These are phyloP conservation scores for Populus hybrid DNA, from an alignment of 441 rosid genomes.

Conservation along the genomic window DNA sequence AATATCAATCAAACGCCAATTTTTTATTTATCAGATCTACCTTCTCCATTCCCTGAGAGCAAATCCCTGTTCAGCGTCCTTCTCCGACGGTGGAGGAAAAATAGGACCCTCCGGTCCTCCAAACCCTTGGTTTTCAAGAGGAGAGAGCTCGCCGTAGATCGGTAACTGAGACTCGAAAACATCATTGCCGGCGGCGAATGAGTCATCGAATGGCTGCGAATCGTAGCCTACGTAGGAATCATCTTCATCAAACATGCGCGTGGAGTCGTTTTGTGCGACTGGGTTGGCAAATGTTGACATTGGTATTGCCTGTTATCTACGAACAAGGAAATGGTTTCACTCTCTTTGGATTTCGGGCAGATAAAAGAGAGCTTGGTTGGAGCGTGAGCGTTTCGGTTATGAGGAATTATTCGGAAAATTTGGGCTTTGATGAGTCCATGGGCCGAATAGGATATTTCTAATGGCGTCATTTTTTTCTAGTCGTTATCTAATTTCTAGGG, in stretches of 20 bases:
- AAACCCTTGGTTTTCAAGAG: conserved; percentile 29
- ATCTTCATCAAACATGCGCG: conserved; percentile 27
- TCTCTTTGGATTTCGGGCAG: neutral
- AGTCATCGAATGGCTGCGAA: conserved; percentile 18
- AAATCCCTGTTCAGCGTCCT: conserved; percentile 58
- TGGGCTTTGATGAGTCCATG: neutral
- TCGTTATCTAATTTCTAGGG: no score
- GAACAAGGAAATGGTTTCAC: neutral
- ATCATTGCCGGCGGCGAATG: conserved; percentile 29
- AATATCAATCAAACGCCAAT: neutral
- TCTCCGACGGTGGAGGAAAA: conserved; percentile 52
- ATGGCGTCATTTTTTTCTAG: no score
- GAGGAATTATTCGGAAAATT: no score
- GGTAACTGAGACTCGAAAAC: conserved; percentile 36
- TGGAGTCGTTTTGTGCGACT: conserved; percentile 28
- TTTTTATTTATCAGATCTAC: conserved; percentile 19
- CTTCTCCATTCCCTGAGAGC: conserved; percentile 81
- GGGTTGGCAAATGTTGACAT: conserved; percentile 52
- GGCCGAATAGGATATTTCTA: neutral
- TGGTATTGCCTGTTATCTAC: neutral
- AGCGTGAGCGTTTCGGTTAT: neutral
- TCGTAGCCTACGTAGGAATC: conserved; percentile 19
- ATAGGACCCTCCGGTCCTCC: conserved; percentile 53
- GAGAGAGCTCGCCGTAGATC: conserved; percentile 29
- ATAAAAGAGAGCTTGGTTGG: neutral